These are phyloP conservation scores for Colletotrichum eleusines DNA, from an alignment of 2,329 filamentous ascomycete genomes.

Conservation along the genomic window DNA sequence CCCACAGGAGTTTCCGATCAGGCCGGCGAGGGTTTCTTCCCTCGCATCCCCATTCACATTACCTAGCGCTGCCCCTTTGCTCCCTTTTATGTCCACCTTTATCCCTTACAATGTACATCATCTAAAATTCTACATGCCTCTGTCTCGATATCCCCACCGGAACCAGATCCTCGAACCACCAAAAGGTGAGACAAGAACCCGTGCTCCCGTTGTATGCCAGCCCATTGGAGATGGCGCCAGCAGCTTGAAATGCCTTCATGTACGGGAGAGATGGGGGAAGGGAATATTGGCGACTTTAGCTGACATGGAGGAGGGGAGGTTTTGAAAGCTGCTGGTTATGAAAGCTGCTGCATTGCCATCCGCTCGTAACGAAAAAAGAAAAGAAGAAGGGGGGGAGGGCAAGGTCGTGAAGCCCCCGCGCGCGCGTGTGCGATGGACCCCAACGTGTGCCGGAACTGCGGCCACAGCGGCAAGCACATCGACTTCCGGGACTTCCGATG, in stretches of 20 bases:
- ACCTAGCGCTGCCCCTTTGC: slow-evolving; percentile 3
- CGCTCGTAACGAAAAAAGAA: too few relatives aligned
- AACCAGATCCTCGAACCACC: slow-evolving; percentile 11
- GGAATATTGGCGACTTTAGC: neutral
- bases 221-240: neutral
- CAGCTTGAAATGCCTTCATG: neutral
- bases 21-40: slow-evolving; percentile 19
- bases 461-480: slow-evolving; percentile 37
- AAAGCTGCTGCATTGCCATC: neutral
- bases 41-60: slow-evolving; percentile 26
- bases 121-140: slow-evolving; percentile 20
- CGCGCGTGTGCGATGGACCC: slow-evolving; percentile 38
- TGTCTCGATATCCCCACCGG: slow-evolving; percentile 16
- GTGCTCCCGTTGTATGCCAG: neutral
- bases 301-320: slow-evolving; percentile 23
- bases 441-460: slow-evolving; percentile 37
- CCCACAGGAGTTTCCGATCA: slow-evolving; percentile 9
- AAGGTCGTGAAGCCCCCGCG: neutral
- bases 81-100: slow-evolving; percentile 18
- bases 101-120: slow-evolving; percentile 37
- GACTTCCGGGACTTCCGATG: slow-evolving; percentile 34
- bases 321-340: neutral
- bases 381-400: too few relatives aligned
- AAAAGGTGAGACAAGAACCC: slow-evolving; percentile 16
- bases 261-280: neutral